Evolutionary conservation across 1,139 yeast genomes (phyloP).

Genomic region (Geotrichum aggregatum): DNA sequence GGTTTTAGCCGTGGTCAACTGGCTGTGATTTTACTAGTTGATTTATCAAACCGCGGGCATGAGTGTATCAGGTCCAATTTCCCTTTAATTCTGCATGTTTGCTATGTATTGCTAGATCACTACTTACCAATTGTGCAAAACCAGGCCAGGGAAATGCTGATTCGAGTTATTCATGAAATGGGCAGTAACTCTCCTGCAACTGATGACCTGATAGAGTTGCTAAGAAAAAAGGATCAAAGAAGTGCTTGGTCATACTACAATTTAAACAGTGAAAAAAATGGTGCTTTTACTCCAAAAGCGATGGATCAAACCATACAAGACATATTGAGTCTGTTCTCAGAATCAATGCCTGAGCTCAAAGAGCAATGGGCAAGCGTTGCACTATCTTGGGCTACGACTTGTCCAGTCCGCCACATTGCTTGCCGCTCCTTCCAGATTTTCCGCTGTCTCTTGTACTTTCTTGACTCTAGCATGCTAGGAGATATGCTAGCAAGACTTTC

Average conservation of each 20-base stretch:
- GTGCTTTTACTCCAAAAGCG: conserved; percentile 80
- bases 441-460: conserved; percentile 68
- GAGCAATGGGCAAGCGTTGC: conserved; percentile 83
- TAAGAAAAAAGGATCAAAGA: conserved; percentile 41
- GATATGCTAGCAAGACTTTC: conserved; percentile 93
- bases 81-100: conserved; percentile 77
- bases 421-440: conserved; percentile 93
- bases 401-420: conserved; percentile 95
- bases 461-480: conserved; percentile 83
- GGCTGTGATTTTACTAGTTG: conserved; percentile 79
- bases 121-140: conserved; percentile 78
- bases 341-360: conserved; percentile 52
- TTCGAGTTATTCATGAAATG: conserved; percentile 66
- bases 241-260: conserved; percentile 86
- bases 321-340: conserved; percentile 55
- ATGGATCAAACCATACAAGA: conserved; percentile 78
- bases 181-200: conserved; percentile 42
- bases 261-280: conserved; percentile 66
- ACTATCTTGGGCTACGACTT: conserved; percentile 90
- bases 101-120: conserved; percentile 80
- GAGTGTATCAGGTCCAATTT: conserved; percentile 43
- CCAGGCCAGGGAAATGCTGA: conserved; percentile 71
- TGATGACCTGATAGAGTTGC: conserved; percentile 50
- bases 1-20: conserved; percentile 85
- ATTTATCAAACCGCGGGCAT: conserved; percentile 53